These are phyloP conservation scores for Globisporangium orthogonon DNA, from an alignment of 352 stramenopile species.

Conservation along the genomic window DNA sequence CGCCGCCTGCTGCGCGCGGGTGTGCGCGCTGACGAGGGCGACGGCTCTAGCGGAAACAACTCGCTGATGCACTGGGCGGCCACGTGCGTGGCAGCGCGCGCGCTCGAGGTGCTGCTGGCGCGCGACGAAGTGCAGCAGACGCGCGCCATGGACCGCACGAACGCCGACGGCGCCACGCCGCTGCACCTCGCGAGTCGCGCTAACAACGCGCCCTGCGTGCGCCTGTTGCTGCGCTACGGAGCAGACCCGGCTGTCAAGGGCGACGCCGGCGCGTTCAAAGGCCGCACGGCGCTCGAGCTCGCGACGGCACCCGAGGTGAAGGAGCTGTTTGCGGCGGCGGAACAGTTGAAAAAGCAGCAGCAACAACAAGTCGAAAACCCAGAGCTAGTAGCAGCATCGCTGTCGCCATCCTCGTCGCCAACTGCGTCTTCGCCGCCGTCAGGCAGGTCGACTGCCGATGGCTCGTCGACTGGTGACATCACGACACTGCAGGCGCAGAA, in stretches of 20 bases:
- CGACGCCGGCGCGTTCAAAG: conserved; percentile 36
- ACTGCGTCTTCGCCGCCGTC: conserved; percentile 1
- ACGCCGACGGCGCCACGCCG: conserved; percentile 68
- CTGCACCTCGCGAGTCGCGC: conserved; percentile 65
- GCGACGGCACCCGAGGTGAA: conserved; percentile 39
- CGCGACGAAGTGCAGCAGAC: conserved; percentile 25
- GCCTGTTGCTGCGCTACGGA: conserved; percentile 36
- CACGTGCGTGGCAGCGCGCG: conserved; percentile 56
- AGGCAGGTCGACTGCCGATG: background rate
- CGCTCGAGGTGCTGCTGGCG: conserved; percentile 42
- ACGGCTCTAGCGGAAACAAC: conserved; percentile 46
- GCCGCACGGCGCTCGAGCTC: conserved; percentile 53
- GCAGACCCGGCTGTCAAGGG: conserved; percentile 40
- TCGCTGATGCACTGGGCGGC: conserved; percentile 77
- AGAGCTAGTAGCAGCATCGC: background rate
- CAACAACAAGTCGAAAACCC: background rate
- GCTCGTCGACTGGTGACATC: background rate
- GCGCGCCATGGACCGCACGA: conserved; percentile 42
- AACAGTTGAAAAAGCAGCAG: background rate
- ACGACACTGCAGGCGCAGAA: background rate
- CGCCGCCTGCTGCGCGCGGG: conserved; percentile 53
- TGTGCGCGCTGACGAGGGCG: conserved; percentile 42
- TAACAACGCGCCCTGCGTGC: conserved; percentile 45
- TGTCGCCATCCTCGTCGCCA: background rate
- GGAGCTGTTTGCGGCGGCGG: conserved; percentile 20